Base-by-base conservation (phyloP, 2,329 filamentous ascomycete genomes). In the Kalaharituber pfeilii region DNA sequence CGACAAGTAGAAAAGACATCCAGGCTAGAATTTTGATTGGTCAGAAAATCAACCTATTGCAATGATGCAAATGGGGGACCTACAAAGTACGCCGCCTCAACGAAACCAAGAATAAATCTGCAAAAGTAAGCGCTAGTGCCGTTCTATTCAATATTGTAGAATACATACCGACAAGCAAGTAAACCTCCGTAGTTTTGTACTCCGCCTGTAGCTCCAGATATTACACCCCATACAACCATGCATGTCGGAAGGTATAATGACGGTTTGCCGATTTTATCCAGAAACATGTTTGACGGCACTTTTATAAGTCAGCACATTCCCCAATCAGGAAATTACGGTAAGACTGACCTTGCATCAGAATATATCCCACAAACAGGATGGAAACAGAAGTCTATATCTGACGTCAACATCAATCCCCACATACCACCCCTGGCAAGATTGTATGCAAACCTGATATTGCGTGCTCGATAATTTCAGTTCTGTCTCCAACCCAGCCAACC, bases 1-100 rank as follows among this genome's bases (percentile, higher is more conserved):
- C 2, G 70, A 73, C 1, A 83, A 71, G 60, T 78, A 82, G 68
- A 79, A 83, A 2, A 82, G 67, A 60, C 77, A 77, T 8, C 77
- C 76, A 1, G 76, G 76, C 71, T 70, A 57, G 53, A 20, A 53
- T 39, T 8, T 20, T 54, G 18, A 60, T 53, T 44, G 45, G 33
- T n/a, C n/a, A n/a, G n/a, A n/a, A 39, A 39, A 15, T 39, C 15
- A 18, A 39, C 20, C 15, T 39, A 39, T 18, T 39, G 7, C 13
- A n/a, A n/a, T n/a, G 33, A 1, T 3, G 33, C 15, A 39, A 13
- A 15, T 25, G 1, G 39, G 22, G 13, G 20, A 55, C 53, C 54
- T 50, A 66, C 65, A 61, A 77, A 77, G 64, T 75, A 77, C 1
- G 78, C 78, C 0, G 80, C 79, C 65, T 81, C 78, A 50, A 80